Percentiles rank a stretch among this genome's conserved stretches.
Conservation (phyloP, 768 basidiomycete genomes). For the Suillus clintonianus region DNA sequence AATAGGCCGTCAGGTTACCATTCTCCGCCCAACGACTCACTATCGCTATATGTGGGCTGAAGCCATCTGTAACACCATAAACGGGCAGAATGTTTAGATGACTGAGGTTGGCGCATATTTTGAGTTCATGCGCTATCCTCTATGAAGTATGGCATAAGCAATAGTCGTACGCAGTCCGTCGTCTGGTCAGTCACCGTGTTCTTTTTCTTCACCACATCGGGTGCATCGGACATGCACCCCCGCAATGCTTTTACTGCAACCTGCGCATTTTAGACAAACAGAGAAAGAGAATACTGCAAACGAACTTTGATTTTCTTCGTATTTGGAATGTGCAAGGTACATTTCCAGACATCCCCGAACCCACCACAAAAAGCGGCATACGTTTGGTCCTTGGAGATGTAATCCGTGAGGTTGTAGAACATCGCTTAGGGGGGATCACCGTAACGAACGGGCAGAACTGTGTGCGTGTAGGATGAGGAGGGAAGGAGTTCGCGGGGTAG, state of each 20-base stretch:
- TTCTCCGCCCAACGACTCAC: slow-evolving; percentile 21
- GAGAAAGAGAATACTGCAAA: not conserved
- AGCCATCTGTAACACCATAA: slow-evolving; percentile 18
- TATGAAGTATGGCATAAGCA: not conserved
- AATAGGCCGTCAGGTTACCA: slow-evolving; percentile 13
- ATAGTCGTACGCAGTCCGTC: not conserved
- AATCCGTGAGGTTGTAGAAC: not conserved
- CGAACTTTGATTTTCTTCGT: too few species aligned
- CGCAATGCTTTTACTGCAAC: slow-evolving; percentile 1
- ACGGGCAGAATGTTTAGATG: slow-evolving; percentile 22
- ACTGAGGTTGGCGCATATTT: slow-evolving; percentile 17
- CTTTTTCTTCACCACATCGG: not conserved
- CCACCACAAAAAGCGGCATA: not conserved
- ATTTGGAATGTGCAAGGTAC: too few species aligned
- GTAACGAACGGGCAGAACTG: too few species aligned
- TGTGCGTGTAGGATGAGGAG: too few species aligned
- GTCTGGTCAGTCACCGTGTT: too few species aligned
- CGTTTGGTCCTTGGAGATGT: not conserved
- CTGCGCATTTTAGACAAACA: not conserved
- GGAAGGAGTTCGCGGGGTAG: too few species aligned
- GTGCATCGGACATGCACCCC: too few species aligned
- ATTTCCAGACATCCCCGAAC: slow-evolving; percentile 3
- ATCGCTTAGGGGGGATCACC: not conserved
- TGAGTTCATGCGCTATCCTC: slow-evolving; percentile 20
- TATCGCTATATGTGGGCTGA: slow-evolving; percentile 19